These are phyloP conservation scores for Erysiphe neolycopersici DNA, from an alignment of 2,329 filamentous ascomycete species.

Conservation along the genomic window DNA sequence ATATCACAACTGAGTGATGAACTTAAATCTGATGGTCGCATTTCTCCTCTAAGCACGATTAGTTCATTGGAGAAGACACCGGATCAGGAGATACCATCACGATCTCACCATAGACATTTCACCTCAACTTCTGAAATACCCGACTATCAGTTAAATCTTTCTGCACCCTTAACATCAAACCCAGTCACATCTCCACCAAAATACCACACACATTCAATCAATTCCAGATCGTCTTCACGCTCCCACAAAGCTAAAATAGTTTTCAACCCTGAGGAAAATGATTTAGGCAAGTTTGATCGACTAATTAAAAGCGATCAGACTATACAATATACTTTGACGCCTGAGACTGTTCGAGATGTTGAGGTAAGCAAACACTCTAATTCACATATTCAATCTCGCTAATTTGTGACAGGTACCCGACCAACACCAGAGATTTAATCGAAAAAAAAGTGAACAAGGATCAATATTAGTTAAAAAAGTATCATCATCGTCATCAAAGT, in stretches of 20 bases:
- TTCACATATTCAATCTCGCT: background rate
- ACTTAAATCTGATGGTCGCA: background rate
- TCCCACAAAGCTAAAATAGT: constrained; percentile 22
- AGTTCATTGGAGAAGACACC: background rate
- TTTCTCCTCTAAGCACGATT: background rate
- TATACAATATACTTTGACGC: constrained; percentile 58
- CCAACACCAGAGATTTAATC: background rate
- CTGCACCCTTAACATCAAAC: too few relatives aligned
- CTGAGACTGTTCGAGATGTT: constrained; percentile 51
- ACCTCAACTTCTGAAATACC: too few relatives aligned
- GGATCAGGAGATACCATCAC: background rate
- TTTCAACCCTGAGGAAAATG: constrained; percentile 31
- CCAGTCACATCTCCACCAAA: too few relatives aligned
- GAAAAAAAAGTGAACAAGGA: background rate
- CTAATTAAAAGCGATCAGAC: constrained; percentile 62
- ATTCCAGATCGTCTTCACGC: constrained; percentile 22
- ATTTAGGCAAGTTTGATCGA: constrained; percentile 40
- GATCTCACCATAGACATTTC: too few relatives aligned
- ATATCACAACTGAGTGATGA: background rate
- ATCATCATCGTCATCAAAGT: background rate
- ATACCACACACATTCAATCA: too few relatives aligned
- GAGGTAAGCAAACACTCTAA: constrained; percentile 25
- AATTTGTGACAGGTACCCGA: background rate
- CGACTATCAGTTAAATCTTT: too few relatives aligned
- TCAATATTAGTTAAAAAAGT: background rate